Conservation (phyloP, 2,329 filamentous ascomycete species). For the Huntiella savannae region DNA sequence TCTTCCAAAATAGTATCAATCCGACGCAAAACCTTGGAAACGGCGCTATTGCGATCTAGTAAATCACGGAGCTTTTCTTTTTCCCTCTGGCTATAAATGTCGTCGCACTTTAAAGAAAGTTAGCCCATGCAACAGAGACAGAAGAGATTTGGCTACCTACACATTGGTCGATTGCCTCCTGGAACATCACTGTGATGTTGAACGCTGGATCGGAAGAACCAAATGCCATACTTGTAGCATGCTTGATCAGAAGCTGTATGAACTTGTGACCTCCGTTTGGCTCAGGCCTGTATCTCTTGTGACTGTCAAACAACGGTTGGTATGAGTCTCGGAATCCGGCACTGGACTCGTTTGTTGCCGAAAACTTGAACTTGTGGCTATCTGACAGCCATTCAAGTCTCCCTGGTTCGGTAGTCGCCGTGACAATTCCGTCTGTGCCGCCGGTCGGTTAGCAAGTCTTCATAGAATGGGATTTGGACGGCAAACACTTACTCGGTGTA, state of each 20-base stretch:
- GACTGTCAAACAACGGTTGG: neutral
- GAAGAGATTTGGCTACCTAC: neutral
- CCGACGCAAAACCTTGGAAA: neutral
- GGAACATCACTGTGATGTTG: neutral
- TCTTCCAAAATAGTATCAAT: neutral
- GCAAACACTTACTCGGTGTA: neutral
- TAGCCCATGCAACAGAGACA: neutral
- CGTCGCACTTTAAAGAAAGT: neutral
- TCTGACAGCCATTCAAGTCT: neutral
- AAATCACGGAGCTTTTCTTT: no score
- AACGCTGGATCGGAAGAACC: neutral
- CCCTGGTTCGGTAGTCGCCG: neutral
- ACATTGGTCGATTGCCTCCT: neutral
- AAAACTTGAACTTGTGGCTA: neutral
- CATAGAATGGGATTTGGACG: no score
- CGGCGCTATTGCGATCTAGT: no score
- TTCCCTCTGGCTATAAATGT: no score
- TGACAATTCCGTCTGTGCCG: neutral
- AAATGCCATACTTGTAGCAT: neutral
- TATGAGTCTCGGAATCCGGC: neutral
- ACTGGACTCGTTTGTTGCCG: neutral
- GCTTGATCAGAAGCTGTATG: neutral
- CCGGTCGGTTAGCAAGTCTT: neutral
- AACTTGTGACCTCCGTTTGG: neutral
- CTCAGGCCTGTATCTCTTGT: neutral